A percentile compares a stretch with the other conserved stretches of the same genome.
Evolutionary conservation across 345 rosid species (phyloP).

Genomic region (Populus simonii): DNA sequence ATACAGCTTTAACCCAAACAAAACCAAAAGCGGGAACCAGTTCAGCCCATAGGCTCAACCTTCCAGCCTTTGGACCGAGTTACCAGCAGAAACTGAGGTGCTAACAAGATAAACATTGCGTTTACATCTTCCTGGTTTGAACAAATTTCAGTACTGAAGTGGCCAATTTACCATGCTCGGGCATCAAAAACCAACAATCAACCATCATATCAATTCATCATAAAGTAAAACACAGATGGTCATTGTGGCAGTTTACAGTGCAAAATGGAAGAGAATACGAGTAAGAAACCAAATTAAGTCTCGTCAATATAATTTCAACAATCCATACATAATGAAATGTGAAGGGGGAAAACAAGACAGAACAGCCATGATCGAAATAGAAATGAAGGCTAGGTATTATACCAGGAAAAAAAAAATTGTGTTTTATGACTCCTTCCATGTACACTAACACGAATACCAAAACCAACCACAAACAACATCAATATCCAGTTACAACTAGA

Average conservation of each 20-base stretch:
- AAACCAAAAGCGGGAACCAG: background rate
- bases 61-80: background rate
- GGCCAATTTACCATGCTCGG: background rate
- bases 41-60: background rate
- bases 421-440: background rate
- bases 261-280: too few relatives aligned
- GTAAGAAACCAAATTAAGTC: background rate
- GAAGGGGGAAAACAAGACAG: background rate
- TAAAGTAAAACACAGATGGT: background rate
- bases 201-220: too few relatives aligned
- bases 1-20: too few relatives aligned
- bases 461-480: background rate
- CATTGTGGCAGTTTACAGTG: background rate
- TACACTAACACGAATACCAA: background rate
- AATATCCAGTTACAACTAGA: background rate
- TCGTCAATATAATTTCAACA: background rate
- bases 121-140: background rate
- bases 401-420: background rate
- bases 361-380: background rate
- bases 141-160: background rate
- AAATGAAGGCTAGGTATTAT: background rate
- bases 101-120: background rate
- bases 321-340: background rate
- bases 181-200: background rate
- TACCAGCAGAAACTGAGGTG: background rate